These are phyloP conservation scores for Amesomyces nigricolor DNA, from an alignment of 2,329 filamentous ascomycete genomes.

Conservation along the genomic window DNA sequence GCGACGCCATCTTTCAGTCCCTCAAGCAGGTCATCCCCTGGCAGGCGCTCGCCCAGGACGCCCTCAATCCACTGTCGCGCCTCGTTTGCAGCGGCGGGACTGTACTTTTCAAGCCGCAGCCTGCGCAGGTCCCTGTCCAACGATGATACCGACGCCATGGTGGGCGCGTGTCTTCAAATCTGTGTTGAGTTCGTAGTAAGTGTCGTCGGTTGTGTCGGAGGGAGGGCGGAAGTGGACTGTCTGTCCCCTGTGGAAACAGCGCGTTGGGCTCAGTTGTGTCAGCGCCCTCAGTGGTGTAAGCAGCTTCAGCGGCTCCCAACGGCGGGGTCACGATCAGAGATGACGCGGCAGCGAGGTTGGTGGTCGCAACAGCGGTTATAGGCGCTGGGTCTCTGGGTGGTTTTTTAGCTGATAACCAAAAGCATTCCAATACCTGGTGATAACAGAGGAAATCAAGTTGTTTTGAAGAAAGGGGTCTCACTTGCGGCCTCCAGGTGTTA, in stretches of 20 bases:
- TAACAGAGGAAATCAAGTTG: not conserved
- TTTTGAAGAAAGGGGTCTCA: too few species aligned
- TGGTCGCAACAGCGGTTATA: too few species aligned
- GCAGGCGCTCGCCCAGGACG: slow-evolving; percentile 66
- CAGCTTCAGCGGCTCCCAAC: not conserved
- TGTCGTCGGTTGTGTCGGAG: not conserved
- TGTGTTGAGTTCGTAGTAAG: not conserved
- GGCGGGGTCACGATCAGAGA: slow-evolving; percentile 3
- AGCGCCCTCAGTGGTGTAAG: slow-evolving; percentile 5
- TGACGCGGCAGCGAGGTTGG: not conserved
- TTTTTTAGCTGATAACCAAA: too few species aligned
- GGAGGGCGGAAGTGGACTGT: not conserved
- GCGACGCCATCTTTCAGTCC: slow-evolving; percentile 84
- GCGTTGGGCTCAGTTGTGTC: slow-evolving; percentile 5
- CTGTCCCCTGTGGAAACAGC: not conserved
- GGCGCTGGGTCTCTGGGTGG: too few species aligned
- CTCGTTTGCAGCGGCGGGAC: slow-evolving; percentile 82
- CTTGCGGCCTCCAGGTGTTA: not conserved
- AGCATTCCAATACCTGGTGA: not conserved
- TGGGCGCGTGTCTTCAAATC: not conserved
- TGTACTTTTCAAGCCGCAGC: slow-evolving; percentile 88
- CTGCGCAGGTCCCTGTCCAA: slow-evolving; percentile 94
- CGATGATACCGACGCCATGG: slow-evolving; percentile 89
- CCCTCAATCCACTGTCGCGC: slow-evolving; percentile 80
- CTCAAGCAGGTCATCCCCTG: slow-evolving; percentile 72